These are phyloP conservation scores for Massarina eburnea DNA, from an alignment of 2,329 filamentous ascomycete genomes.

Conservation along the genomic window DNA sequence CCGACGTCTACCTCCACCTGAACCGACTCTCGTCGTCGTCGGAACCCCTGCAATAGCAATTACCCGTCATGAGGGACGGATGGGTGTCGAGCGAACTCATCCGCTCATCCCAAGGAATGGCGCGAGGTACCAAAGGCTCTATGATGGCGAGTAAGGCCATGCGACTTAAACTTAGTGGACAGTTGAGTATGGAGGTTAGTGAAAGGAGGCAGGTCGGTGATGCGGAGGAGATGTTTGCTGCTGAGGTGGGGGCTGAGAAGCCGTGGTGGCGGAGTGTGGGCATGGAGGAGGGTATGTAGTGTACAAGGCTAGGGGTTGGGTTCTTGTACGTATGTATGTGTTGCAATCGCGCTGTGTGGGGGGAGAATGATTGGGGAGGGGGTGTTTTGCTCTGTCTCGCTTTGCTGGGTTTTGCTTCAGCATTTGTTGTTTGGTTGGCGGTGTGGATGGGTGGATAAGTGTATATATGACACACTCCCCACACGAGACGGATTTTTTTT, in stretches of 20 bases:
- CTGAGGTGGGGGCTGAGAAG: constrained; percentile 34
- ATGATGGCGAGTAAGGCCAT: constrained; percentile 55
- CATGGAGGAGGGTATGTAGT: constrained; percentile 51
- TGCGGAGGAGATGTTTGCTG: constrained; percentile 72
- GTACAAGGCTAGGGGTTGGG: too few species aligned
- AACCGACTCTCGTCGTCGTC: constrained; percentile 94
- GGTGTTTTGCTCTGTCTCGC: too few species aligned
- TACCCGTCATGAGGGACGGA: constrained; percentile 84
- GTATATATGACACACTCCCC: too few species aligned
- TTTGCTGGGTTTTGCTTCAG: too few species aligned
- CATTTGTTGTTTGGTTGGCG: too few species aligned
- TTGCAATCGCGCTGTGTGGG: not conserved
- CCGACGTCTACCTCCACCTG: constrained; percentile 96
- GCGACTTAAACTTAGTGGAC: constrained; percentile 68
- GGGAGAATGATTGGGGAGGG: too few species aligned
- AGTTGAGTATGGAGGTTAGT: constrained; percentile 64
- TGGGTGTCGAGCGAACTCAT: constrained; percentile 45
- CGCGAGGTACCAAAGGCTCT: constrained; percentile 35
- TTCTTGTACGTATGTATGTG: not conserved
- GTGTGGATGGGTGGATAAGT: too few species aligned
- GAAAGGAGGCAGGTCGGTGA: constrained; percentile 91
- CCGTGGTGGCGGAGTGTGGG: constrained; percentile 54
- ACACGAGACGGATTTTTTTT: too few species aligned
- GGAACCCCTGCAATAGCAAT: constrained; percentile 90
- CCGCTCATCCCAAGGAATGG: constrained; percentile 62